Percentiles rank a stretch among this genome's conserved stretches.
Conservation (phyloP, 768 basidiomycete genomes). For the Scleroderma bovista region DNA sequence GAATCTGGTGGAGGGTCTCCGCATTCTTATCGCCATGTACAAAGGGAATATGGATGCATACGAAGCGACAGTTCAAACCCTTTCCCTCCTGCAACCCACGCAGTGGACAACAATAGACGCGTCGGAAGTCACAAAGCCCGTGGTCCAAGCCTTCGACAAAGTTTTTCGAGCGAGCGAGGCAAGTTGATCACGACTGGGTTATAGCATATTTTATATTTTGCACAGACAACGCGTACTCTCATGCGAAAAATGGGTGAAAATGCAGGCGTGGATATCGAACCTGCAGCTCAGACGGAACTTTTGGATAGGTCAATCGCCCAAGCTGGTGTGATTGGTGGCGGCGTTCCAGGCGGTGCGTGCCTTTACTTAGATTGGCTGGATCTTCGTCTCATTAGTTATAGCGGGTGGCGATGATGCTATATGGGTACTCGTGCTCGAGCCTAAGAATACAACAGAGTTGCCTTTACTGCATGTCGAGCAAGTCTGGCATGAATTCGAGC, state of each 20-base stretch:
- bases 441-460: conserved; percentile 40
- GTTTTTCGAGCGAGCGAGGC: neutral
- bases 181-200: neutral
- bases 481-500: conserved; percentile 60
- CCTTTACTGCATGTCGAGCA: conserved; percentile 60
- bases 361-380: neutral
- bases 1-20: conserved; percentile 48
- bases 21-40: conserved; percentile 45
- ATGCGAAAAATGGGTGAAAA: conserved; percentile 1
- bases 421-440: conserved; percentile 83
- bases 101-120: conserved; percentile 3
- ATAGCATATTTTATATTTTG: neutral
- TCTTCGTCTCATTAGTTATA: conserved; percentile 26
- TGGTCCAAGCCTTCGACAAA: neutral
- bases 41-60: conserved; percentile 46
- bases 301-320: conserved; percentile 71
- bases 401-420: conserved; percentile 98
- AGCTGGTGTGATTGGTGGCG: conserved; percentile 87
- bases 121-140: neutral
- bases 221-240: neutral
- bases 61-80: conserved; percentile 51
- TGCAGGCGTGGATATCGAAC: conserved; percentile 76
- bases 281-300: conserved; percentile 76
- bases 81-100: conserved; percentile 50
- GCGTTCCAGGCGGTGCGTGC: conserved; percentile 88